A percentile compares a stretch with the other conserved stretches of the same genome.
phyloP scores from a whole-genome alignment of 371 early-diverging fungal species.

The Mortierella sp. region DNA sequence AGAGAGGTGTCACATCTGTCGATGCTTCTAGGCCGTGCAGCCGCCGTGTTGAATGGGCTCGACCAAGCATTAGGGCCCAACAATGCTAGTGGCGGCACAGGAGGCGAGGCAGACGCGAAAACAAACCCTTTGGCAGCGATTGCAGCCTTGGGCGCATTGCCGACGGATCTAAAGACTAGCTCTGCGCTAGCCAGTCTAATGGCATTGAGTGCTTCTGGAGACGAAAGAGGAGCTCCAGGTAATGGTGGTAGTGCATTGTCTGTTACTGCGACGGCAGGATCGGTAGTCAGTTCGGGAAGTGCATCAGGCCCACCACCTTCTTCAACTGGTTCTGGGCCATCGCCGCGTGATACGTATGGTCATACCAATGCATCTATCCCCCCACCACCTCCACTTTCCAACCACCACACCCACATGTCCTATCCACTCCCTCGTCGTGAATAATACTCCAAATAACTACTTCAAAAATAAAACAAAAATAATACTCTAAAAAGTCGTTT shows the following conservation, averaged over 20 bases:
- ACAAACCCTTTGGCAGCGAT: not conserved
- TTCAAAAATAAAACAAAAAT: not conserved
- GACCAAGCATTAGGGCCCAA: constrained; percentile 63
- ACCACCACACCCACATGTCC: constrained; percentile 21
- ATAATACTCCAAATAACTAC: not conserved
- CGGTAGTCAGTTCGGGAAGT: not conserved
- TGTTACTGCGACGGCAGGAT: not conserved
- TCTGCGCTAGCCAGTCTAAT: constrained; percentile 62
- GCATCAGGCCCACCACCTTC: not conserved
- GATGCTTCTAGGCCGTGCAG: constrained; percentile 68
- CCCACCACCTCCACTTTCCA: constrained; percentile 8
- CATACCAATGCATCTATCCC: constrained; percentile 7
- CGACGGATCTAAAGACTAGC: constrained; percentile 42
- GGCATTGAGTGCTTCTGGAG: constrained; percentile 55
- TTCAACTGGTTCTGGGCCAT: not conserved
- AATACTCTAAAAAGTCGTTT: not conserved
- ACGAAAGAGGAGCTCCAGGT: not conserved
- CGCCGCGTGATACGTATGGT: constrained; percentile 9
- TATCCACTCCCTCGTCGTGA: constrained; percentile 30
- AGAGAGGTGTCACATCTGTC: constrained; percentile 72
- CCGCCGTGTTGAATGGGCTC: constrained; percentile 71
- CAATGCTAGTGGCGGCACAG: not conserved
- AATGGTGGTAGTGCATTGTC: not conserved
- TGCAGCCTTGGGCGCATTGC: not conserved
- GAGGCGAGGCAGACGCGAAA: not conserved